Base-by-base conservation (phyloP, 805 yeast species). In the Peterozyma xylosa region DNA sequence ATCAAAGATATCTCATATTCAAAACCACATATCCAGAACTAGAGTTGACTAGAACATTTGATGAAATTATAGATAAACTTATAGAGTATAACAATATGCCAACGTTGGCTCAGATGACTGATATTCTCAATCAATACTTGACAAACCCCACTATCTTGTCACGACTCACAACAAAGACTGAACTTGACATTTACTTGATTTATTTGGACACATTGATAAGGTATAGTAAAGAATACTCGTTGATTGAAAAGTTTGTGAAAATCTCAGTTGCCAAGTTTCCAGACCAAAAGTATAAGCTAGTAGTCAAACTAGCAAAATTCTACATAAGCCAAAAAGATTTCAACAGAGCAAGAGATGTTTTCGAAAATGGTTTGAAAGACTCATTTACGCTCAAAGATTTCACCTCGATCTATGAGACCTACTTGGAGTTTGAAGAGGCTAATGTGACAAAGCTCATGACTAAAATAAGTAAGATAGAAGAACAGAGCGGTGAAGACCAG, bases 381-480 rank as follows among this genome's bases (percentile, higher is more conserved):
- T 74, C 81, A 3, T 41, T 57, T 5, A 74, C 87, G 0, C 60
- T 83, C 4, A 66, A 66, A 33, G 90, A 84, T 48, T 86, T 87
- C 56, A 71, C 82, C 0, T 53, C 66, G 16, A 64, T 86, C 0
- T 87, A 76, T 57, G 89, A 86, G 55, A 63, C 76, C 3, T 78
- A 74, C 50, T 61, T 78, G 5, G 82, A 80, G 50, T 68, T 79
- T 56, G 80, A 80, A 55, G 91, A 83, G 48, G 50, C 67, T 2
- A 47, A 66, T 27, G 53, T 78, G n/a, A 54, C 64, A 1, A 49
- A 43, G 15, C 37, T 64, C 33, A 54, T 70, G 50, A 56, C 54
- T n/a, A 48, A 29, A 14, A 46, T 52, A 6, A 27, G 56, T 14
- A 33, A 48, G 7, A 39, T 49, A 4, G 54, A 53, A 17, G 47